Base-by-base conservation (phyloP, 805 yeast genomes). In the Wickerhamomyces chambardii region DNA sequence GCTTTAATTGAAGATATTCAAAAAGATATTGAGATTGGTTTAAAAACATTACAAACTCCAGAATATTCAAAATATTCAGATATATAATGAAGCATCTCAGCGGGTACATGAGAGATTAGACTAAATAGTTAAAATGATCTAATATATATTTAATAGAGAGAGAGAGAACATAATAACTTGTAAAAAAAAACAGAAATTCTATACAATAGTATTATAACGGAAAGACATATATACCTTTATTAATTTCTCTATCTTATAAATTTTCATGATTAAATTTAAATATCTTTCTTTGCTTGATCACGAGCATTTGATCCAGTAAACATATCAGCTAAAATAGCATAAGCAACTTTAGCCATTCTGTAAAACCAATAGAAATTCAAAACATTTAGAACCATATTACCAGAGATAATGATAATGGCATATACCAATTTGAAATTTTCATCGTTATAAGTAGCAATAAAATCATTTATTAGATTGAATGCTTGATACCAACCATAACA, bases 1-100 rank as follows among this genome's bases (percentile, higher is more conserved):
- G 95, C 90, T 1, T 63, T 92, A 44, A 84, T 89, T 30, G 71
- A 70, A 28, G 97, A 90, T 56, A 92, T 92, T 29, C 70, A 84
- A 37, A 62, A 68, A 17, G 99, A 92, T 55, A 85, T 87, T 25
- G 60, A 67, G 34, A 75, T 80, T 14, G 90, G 96, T 0, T 40
- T 61, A 27, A 61, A 64, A 24, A 64, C 70, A 11, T 61, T 84
- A 24, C 49, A 48, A 5, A 55, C 61, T 15, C 64, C 64, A 2
- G 70, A 48, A 16, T 75, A 75, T 44, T 24, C 33, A n/a, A 40
- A 41, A 35, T 63, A 49, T 37, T 54, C 59, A 41, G 5, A 19
- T 8, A 7, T 19, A 8, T 19, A 10, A 19, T 8, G 2, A 8
- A 4, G 4, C 7, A 10, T 19, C 10, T n/a, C n/a, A n/a, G n/a